A percentile compares a stretch with the other conserved stretches of the same genome.
Conservation (phyloP, 1,284 basidiomycete genomes). For the Trametes hirsuta region DNA sequence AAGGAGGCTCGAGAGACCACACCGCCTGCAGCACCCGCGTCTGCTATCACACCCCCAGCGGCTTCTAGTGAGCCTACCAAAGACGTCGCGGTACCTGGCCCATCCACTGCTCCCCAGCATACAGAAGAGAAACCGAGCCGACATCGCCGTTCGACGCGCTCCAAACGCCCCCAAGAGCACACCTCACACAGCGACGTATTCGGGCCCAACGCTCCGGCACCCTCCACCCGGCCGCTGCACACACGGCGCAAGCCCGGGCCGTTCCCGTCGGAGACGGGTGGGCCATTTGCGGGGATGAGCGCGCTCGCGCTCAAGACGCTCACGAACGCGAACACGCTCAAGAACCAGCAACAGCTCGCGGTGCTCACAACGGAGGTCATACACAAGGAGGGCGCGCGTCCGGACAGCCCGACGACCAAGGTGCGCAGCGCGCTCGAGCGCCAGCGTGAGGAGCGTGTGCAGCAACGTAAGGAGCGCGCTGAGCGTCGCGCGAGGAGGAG, state of each 20-base stretch:
- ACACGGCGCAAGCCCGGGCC: slow-evolving; percentile 39
- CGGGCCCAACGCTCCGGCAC: slow-evolving; percentile 28
- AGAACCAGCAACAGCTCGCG: slow-evolving; percentile 66
- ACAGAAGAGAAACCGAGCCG: slow-evolving; percentile 17
- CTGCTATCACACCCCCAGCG: neutral
- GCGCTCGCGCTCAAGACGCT: slow-evolving; percentile 67
- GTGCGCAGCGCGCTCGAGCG: slow-evolving; percentile 72
- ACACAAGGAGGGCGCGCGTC: slow-evolving; percentile 68
- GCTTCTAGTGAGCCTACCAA: neutral
- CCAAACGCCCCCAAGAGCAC: slow-evolving; percentile 44
- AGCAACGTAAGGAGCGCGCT: slow-evolving; percentile 66
- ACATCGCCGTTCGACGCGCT: slow-evolving; percentile 52
- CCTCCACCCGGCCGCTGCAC: slow-evolving; percentile 22
- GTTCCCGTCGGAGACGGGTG: slow-evolving; percentile 40
- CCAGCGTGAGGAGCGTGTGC: slow-evolving; percentile 68
- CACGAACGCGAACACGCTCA: slow-evolving; percentile 69
- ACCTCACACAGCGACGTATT: slow-evolving; percentile 45
- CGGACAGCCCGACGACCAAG: slow-evolving; percentile 80
- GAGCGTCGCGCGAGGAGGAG: slow-evolving; percentile 58
- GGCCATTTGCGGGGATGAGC: slow-evolving; percentile 63
- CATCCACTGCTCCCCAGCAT: neutral
- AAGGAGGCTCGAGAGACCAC: neutral
- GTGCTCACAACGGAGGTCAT: slow-evolving; percentile 69
- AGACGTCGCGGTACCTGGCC: neutral
- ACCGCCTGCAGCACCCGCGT: neutral